Evolutionary conservation across 2,329 filamentous ascomycete species (phyloP), one percentile per base, ranked within the genome.

Genomic region (Fusarium subglutinans): DNA sequence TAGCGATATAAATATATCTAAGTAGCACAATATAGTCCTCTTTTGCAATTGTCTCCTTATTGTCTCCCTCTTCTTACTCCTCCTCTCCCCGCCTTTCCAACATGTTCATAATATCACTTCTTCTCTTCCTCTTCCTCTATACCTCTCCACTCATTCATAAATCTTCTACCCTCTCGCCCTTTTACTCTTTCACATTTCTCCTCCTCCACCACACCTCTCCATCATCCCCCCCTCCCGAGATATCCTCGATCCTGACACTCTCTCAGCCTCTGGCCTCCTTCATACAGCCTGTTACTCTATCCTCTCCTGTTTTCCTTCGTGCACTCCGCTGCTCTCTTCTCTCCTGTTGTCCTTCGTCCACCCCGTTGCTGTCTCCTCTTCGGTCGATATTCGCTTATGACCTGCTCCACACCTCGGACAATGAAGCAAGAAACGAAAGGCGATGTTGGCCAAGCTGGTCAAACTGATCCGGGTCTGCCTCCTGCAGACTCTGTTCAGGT

Each of bases 381-480:
- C 44, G 3, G 24, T 14, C 2, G 18, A 47, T 10, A 7, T 22
- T 4, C 18, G 44, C 26, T 47, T 11, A 6, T 8, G 26, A 28
- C 5, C 1, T 15, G 7, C 13, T 18, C 18, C 44, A 47, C 22
- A 4, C 24, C 6, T 8, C 24, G 2, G 8, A 8, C 5, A 28
- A 26, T 5, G 24, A 45, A 0, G 0, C 17, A 5, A 7, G 5
- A 45, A 0, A 14, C 8, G 17, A 0, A 3, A 6, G 4, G 8
- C 18, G 7, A 28, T 47, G 2, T 5, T 13, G 12, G 18, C 44
- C 44, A 45, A 14, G 44, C 44, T 45, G 44, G 44, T 26, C 17
- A 45, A 45, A 6, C 17, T 45, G 24, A 26, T 20, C 43, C 24
- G 43, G 24, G 24, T 26, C 43, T 20, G 24, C 43, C n/a, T 45